Evolutionary conservation across 495 filamentous ascomycete species (phyloP).

Genomic region (Penicillium diatomitis): DNA sequence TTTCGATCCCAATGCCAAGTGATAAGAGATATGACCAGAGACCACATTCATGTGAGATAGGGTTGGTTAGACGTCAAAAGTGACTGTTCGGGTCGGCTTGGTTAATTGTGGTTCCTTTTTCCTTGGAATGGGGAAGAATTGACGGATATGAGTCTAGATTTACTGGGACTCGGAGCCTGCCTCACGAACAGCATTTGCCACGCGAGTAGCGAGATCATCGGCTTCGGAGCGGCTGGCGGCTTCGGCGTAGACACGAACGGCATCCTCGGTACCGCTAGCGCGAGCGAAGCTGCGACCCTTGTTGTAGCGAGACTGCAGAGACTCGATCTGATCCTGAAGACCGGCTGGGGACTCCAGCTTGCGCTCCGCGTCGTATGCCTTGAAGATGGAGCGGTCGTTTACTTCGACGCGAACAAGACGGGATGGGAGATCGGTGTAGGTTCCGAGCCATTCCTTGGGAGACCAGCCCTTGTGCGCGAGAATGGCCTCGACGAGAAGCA

Average conservation of each 20-base stretch:
- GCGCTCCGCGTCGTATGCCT: slow-evolving; percentile 84
- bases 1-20: too few relatives aligned
- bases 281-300: slow-evolving; percentile 85
- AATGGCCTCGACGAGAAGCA: slow-evolving; percentile 92
- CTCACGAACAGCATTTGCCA: slow-evolving; percentile 59
- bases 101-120: not conserved
- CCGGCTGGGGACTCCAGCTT: slow-evolving; percentile 69
- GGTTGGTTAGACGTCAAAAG: too few relatives aligned
- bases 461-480: slow-evolving; percentile 92
- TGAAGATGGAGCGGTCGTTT: slow-evolving; percentile 74
- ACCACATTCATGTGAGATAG: not conserved
- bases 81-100: too few relatives aligned
- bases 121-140: not conserved
- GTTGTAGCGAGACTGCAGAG: slow-evolving; percentile 79
- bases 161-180: slow-evolving; percentile 23
- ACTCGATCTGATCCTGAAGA: slow-evolving; percentile 77
- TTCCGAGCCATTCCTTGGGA: slow-evolving; percentile 82
- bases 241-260: slow-evolving; percentile 94
- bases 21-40: not conserved
- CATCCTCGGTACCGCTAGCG: slow-evolving; percentile 92
- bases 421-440: slow-evolving; percentile 93
- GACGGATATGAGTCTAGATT: not conserved
- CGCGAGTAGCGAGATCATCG: slow-evolving; percentile 76
- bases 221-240: slow-evolving; percentile 76
- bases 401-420: slow-evolving; percentile 90